Conservation (phyloP, 1,139 yeast genomes). For the Nematodospora anomalae region DNA sequence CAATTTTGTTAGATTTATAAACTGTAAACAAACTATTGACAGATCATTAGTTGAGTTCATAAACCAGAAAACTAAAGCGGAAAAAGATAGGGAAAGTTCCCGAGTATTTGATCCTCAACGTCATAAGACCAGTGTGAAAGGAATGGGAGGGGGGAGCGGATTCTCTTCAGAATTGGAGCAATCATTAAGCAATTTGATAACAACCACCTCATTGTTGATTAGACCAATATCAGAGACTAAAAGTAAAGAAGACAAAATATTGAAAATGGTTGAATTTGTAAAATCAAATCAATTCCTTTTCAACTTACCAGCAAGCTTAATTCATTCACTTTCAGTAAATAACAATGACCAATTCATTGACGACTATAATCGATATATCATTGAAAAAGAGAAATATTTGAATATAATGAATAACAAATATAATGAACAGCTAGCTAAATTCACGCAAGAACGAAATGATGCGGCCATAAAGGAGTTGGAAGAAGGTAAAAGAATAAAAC, state of each 20-base stretch:
- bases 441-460: constrained; percentile 18
- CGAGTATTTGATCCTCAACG: constrained; percentile 42
- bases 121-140: constrained; percentile 19
- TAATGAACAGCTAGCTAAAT: constrained; percentile 15
- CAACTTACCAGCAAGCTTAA: constrained; percentile 66
- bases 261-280: constrained; percentile 60
- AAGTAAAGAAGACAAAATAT: constrained; percentile 58
- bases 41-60: constrained; percentile 36
- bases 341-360: constrained; percentile 73
- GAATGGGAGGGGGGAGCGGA: constrained; percentile 5
- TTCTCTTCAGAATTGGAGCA: constrained; percentile 40
- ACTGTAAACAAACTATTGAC: constrained; percentile 63
- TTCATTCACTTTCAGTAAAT: constrained; percentile 51
- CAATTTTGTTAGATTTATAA: constrained; percentile 74
- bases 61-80: constrained; percentile 36
- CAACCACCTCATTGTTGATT: constrained; percentile 64
- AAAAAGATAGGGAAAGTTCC: constrained; percentile 35
- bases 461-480: constrained; percentile 20
- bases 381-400: constrained; percentile 24
- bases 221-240: constrained; percentile 75
- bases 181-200: constrained; percentile 48
- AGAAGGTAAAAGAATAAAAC: constrained; percentile 37
- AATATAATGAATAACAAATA: constrained; percentile 18
- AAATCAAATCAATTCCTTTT: constrained; percentile 64
- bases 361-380: constrained; percentile 59